Evolutionary conservation across 2,329 filamentous ascomycete species (phyloP), one percentile per base, ranked within the genome.

Genomic region (Lecanicillium sp.): DNA sequence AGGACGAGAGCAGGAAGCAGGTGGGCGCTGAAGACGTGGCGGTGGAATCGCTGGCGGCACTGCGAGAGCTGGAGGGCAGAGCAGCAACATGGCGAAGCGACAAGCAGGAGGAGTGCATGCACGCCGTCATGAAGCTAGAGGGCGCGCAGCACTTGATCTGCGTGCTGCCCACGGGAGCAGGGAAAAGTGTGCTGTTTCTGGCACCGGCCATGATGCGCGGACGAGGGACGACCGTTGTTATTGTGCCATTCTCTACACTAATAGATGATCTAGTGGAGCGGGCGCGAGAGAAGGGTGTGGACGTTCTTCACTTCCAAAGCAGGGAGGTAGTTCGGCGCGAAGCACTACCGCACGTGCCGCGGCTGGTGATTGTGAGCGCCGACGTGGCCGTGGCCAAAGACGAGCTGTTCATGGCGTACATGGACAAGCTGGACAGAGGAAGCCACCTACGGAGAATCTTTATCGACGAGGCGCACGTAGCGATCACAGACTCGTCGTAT

Each of bases 131-230:
- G 22, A 19, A 28, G 34, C 32, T 35, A 33, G 28, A 20, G 28
- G 28, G 25, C 14, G n/a, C 30, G 20, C 17, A 43, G 37, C 35
- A 22, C 29, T 11, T 14, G 4, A 40, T 43, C 29, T 17, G 29
- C n/a, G 33, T 43, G 27, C 32, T 43, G 13, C 41, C 41, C 15
- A 43, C 32, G 14, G 37, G 41, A 14, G 37, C 29, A 13, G 33
- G 41, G n/a, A 40, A 43, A 18, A 40, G 41, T 16, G 36, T 40
- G 7, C 35, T 43, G 25, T 43, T 43, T 27, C 19, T 43, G 32
- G 22, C 34, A 15, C 36, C 28, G 13, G 37, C 41, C 9, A 12
- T 38, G 11, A 18, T 42, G 13, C 18, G 8, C 4, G 40, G 40
- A 5, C 28, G 40, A 12, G 14, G 35, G 9, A 32, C 36, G 6